Base-by-base conservation (phyloP, 257 asterid species). In the Solanum clarkiae region DNA sequence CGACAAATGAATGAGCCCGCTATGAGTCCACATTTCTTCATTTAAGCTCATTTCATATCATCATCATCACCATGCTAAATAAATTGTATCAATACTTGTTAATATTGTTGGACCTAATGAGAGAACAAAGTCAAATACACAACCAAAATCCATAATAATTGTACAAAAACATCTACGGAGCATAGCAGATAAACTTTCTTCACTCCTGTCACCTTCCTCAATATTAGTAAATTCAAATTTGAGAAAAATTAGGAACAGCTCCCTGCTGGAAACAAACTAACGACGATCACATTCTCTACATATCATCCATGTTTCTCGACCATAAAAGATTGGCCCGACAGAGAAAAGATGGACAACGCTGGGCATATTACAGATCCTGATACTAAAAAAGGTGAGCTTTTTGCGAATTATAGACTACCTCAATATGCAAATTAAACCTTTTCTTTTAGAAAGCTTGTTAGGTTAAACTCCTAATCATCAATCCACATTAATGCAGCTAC, bases 221-320 rank as follows among this genome's bases (percentile, higher is more conserved):
- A 29, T 17, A 77, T 77, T 53, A 26, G 26, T 79, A 79, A 29
- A 17, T 79, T 53, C 83, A 79, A 54, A 29, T 26, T 26, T 53
- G 51, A 29, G 29, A 32, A 9, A 70, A 53, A 5, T 26, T 32
- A 29, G 24, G 44, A 54, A 79, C 49, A 79, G 26, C 66, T 29
- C 47, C 83, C 18, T 53, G 83, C 83, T 79, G 47, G 49, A 79
- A 53, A 32, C n/a, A 13, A 16, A 16, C 80, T 26, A 51, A 3
- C 6, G 11, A 79, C 65, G 14, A 79, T 79, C 83, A 53, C 66
- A 29, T 79, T 10, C 51, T 79, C 49, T 79, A 91, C 90, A 49
- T 71, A 79, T 91, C 91, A 87, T 87, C 93, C 60, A 81, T 57
- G 89, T 85, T 91, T 90, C 89, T 87, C 81, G 86, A 88, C 94